Evolutionary conservation across 768 basidiomycete species (phyloP), one percentile per base, ranked within the genome.

Genomic region (Gymnopilus junonius): DNA sequence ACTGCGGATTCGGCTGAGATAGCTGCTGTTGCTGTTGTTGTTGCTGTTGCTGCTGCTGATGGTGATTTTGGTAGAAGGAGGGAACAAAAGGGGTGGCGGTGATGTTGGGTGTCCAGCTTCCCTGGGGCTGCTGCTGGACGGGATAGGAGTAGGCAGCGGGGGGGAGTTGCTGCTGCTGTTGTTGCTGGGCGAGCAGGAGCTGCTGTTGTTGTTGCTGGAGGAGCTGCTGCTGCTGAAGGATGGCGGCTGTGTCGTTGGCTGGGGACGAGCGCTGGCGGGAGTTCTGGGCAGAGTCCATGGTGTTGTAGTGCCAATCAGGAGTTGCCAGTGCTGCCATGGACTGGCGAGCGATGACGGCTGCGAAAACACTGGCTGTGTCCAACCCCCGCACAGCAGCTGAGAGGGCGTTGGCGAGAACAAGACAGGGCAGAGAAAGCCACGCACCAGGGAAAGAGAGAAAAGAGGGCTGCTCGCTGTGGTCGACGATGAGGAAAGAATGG

Each of bases 321-420:
- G 87, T 83, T 67, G 86, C 89, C 79, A 92, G 87, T 81, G 91
- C 84, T 78, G 91, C 91, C 91, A 92, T 92, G 82, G 81, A 85
- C 82, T 76, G 70, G 39, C 21, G 20, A 55, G 39, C 7, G 23
- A 55, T n/a, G 25, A n/a, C 37, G 39, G 23, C 29, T 27, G 54
- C 8, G 54, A 55, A 25, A 55, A 55, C 54, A 45, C 51, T 15
- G 23, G 48, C 34, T 7, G 48, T 40, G 57, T 58, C 17, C 39
- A 17, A 32, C 42, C 21, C 40, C 29, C 42, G 31, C 35, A 20
- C 58, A 27, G 59, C 50, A 46, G 31, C 60, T 31, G 31, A 46
- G 40, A 46, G 46, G 46, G 32, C 34, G 17, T 51, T 8, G 48
- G 48, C 32, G 23, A 51, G 48, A 14, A n/a, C 4, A 20, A 17